phyloP scores from a whole-genome alignment of 176 grass and related monocot genomes.

The Zizania latifolia region DNA sequence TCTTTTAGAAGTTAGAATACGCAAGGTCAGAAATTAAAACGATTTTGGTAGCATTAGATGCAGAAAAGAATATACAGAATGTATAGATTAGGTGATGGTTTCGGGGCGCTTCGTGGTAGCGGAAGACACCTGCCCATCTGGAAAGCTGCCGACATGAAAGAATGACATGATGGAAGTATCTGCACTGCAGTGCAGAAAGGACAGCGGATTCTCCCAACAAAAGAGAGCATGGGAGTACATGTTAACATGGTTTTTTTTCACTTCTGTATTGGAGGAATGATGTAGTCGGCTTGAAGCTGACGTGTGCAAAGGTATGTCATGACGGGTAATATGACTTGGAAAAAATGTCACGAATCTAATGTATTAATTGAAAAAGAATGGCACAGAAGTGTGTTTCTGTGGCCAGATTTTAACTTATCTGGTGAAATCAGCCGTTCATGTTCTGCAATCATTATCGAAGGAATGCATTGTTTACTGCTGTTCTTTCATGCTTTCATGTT shows the following conservation, averaged over 20 bases:
- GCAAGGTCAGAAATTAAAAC: conserved; percentile 17
- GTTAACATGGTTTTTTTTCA: conserved; percentile 9
- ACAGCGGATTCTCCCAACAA: conserved; percentile 15
- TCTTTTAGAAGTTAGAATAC: conserved; percentile 37
- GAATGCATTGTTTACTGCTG: background rate
- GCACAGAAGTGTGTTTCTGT: background rate
- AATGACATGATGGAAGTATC: conserved; percentile 16
- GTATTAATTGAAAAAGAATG: background rate
- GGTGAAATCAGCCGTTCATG: background rate
- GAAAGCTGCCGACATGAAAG: conserved; percentile 26
- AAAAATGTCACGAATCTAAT: conserved; percentile 3
- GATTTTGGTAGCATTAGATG: conserved; percentile 38
- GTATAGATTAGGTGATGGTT: conserved; percentile 55
- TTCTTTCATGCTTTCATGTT: background rate
- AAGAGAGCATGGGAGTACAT: conserved; percentile 18
- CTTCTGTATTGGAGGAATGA: background rate
- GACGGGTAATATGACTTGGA: background rate
- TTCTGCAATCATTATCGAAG: background rate
- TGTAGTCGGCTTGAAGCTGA: background rate
- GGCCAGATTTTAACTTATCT: conserved; percentile 3
- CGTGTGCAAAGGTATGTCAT: conserved; percentile 15
- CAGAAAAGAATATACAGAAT: conserved; percentile 41
- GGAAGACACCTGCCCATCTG: conserved; percentile 5
- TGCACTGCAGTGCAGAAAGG: conserved; percentile 14
- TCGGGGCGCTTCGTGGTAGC: conserved; percentile 26